Evolutionary conservation across 306 rosid species (phyloP).

Genomic region (Delonix regia): DNA sequence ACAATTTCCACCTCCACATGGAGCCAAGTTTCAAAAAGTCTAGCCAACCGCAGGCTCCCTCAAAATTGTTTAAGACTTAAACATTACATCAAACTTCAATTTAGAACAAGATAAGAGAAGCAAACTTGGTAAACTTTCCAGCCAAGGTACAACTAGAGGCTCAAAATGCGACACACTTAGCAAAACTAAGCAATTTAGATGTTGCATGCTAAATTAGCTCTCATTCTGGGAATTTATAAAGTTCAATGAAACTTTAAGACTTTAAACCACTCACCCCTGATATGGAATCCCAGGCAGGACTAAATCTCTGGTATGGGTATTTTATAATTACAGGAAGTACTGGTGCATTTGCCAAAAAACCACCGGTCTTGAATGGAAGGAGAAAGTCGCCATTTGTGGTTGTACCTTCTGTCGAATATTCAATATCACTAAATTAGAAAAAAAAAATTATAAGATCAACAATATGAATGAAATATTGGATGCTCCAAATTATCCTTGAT

Average conservation of each 20-base stretch:
- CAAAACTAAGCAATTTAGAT: neutral
- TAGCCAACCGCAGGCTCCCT: constrained; percentile 16
- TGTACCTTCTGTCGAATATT: constrained; percentile 78
- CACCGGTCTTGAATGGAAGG: constrained; percentile 97
- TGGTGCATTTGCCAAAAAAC: constrained; percentile 73
- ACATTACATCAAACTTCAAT: constrained; percentile 20
- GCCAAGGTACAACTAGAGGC: constrained; percentile 15
- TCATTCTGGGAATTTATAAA: constrained; percentile 3
- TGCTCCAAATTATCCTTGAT: neutral
- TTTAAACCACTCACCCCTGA: constrained; percentile 74
- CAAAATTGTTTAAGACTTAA: constrained; percentile 1
- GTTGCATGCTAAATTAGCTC: constrained; percentile 13
- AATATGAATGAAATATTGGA: constrained; percentile 17
- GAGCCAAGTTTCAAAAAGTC: neutral
- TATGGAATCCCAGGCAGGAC: constrained; percentile 98
- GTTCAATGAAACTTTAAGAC: constrained; percentile 1
- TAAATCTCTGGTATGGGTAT: constrained; percentile 79
- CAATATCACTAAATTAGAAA: constrained; percentile 24
- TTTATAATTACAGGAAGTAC: constrained; percentile 82
- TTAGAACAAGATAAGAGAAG: neutral
- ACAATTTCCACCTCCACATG: constrained; percentile 4
- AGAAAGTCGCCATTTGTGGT: constrained; percentile 90
- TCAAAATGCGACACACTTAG: neutral
- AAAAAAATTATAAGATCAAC: constrained; percentile 7
- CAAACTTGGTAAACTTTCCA: constrained; percentile 10